phyloP scores from a whole-genome alignment of 2,329 filamentous ascomycete genomes.

The Exophiala aquamarina region DNA sequence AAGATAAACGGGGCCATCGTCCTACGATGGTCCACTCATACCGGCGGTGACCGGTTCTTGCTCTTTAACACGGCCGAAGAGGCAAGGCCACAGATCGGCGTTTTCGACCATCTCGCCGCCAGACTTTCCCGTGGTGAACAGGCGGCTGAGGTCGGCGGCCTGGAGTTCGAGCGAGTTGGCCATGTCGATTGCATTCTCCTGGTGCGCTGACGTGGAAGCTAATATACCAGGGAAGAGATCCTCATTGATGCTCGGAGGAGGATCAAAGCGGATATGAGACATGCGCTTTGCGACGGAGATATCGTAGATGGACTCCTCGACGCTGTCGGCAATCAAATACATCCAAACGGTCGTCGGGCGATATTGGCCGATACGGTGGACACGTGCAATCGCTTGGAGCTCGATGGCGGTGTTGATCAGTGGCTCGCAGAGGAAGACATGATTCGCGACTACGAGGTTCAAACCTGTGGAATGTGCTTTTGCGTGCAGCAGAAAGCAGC shows the following conservation, averaged over 20 bases:
- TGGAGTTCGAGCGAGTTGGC: slow-evolving; percentile 85
- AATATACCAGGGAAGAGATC: no score
- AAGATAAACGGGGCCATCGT: no score
- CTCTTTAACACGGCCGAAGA: slow-evolving; percentile 63
- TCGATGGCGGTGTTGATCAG: slow-evolving; percentile 91
- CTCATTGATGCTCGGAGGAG: no score
- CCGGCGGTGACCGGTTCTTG: slow-evolving; percentile 18
- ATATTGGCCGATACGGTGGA: slow-evolving; percentile 90
- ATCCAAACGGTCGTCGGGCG: slow-evolving; percentile 91
- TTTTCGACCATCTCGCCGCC: slow-evolving; percentile 78
- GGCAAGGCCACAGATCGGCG: slow-evolving; percentile 81
- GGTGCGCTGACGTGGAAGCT: slow-evolving; percentile 37
- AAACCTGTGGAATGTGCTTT: slow-evolving; percentile 85
- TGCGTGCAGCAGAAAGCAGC: slow-evolving; percentile 87
- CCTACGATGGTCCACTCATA: slow-evolving; percentile 1
- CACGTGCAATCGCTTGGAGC: slow-evolving; percentile 89
- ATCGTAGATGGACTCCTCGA: slow-evolving; percentile 89
- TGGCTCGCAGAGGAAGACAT: slow-evolving; percentile 93
- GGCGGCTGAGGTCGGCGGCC: slow-evolving; percentile 65
- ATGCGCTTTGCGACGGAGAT: slow-evolving; percentile 77
- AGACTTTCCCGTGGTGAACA: slow-evolving; percentile 68
- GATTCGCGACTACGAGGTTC: slow-evolving; percentile 87
- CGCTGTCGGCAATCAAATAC: slow-evolving; percentile 85
- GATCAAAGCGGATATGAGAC: slow-evolving; percentile 62
- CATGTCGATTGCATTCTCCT: slow-evolving; percentile 66